Base-by-base conservation (phyloP, 2,329 filamentous ascomycete species). In the Immersiporthe knoxdaviesiana region DNA sequence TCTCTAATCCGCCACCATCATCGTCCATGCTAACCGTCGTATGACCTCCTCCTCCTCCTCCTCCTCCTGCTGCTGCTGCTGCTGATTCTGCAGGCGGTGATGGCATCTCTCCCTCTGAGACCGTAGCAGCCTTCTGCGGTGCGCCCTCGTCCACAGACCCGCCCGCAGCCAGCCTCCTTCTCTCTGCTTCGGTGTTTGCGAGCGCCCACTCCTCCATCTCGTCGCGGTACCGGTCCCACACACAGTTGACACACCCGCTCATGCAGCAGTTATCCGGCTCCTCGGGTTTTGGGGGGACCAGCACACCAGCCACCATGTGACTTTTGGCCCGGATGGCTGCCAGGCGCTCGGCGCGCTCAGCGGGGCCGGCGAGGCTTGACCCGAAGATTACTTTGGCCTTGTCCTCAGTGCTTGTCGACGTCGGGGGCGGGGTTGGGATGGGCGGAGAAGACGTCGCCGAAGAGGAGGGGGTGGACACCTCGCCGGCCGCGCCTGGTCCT, bases 261-360 rank as follows among this genome's bases (percentile, higher is more conserved):
- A 99, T 99, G 81, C 96, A 99, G 85, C 96, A 99, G 77, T 99
- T 97, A 76, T 98, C 96, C 3, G 96, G 96, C 80, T 99, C 95
- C 62, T 89, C 86, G 1, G 96, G 96, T 62, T 88, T 87, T 0
- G 94, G 94, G 1, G 96, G 96, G 5, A 98, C 91, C 24, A 88
- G 81, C 0, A 98, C 87, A 3, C 94, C 95, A 1, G 92, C 94
- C 67, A 97, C 84, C 70, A 88, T 83, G 11, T 83, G 87, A 63
- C 89, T 89, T 71, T 87, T 84, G 18, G 85, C 82, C 16, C 88
- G 82, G 47, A 89, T 85, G 59, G 87, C 84, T 3, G 84, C 85
- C 7, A 88, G 80, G 54, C 88, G 85, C 70, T 88, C 87, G 72
- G 86, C 85, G 54, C 91, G 85, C 75, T 93, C 90, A 50, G 87